Evolutionary conservation across 345 rosid genomes (phyloP).

Genomic region (Eucalyptus viminalis): DNA sequence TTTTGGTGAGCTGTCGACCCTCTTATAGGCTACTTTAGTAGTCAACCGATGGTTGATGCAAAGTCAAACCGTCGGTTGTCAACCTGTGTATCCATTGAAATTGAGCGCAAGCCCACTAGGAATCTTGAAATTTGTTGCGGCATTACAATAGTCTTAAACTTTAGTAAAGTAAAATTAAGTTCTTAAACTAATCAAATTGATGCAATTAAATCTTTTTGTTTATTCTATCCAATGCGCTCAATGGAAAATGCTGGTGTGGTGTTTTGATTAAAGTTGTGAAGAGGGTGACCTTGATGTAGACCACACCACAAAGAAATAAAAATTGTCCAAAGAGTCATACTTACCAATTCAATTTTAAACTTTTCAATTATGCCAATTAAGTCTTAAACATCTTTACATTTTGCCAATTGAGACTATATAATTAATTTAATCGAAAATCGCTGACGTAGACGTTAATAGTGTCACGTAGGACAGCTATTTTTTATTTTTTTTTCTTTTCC

Average conservation of each 20-base stretch:
- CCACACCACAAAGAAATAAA: neutral
- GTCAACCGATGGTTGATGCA: neutral
- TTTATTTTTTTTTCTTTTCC: too few relatives aligned
- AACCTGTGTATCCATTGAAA: neutral
- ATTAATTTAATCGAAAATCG: too few relatives aligned
- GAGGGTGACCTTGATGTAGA: neutral
- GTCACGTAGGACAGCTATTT: rapidly evolving
- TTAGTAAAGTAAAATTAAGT: neutral
- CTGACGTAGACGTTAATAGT: too few relatives aligned
- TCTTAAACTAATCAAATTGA: neutral
- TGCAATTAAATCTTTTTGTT: neutral
- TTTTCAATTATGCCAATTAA: too few relatives aligned
- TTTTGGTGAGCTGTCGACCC: neutral
- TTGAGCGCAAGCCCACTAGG: neutral
- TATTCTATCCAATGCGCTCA: neutral
- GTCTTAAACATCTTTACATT: neutral
- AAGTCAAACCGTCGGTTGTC: neutral
- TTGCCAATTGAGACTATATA: too few relatives aligned
- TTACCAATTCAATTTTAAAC: neutral
- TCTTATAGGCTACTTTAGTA: neutral
- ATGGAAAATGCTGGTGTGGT: neutral
- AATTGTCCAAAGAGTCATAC: neutral
- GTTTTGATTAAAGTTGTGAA: neutral
- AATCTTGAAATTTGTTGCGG: neutral
- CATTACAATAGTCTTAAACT: neutral